Evolutionary conservation across 2,329 filamentous ascomycete genomes (phyloP), one percentile per base, ranked within the genome.

Genomic region (Cercospora sp.): DNA sequence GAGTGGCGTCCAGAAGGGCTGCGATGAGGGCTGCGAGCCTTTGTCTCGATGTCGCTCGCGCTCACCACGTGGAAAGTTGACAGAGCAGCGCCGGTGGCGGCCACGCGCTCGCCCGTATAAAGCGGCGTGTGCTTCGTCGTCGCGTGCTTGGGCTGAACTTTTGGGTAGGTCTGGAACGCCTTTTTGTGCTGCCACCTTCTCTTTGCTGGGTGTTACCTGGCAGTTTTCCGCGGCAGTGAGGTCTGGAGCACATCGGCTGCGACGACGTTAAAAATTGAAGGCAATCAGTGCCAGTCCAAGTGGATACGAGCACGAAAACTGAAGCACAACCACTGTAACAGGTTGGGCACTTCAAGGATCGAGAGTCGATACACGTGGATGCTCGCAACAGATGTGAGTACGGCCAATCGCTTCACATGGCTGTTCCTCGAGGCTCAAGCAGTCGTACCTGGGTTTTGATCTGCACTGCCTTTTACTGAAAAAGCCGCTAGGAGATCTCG

Each of bases 1-100:
- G 13, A 39, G 48, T 26, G 48, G 48, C 48, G 48, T 28, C 12
- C 7, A 13, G 23, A 28, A 53, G 13, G 48, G 20, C 18, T 53
- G 48, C 48, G 20, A 28, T 7, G 48, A 28, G 20, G 16, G 48
- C 48, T 53, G 3, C 13, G 20, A 28, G 48, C 9, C 48, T 53
- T 28, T 53, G 48, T 53, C 48, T 16, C 12, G 48, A 26, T 53
- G 20, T 28, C 12, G 48, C 6, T 23, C 10, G 8, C 48, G 9
- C 9, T 53, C 48, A 53, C 18, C 48, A 53, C 48, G 48, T 53
- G 48, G 48, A 5, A 16, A 53, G 48, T 53, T 53, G 48, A 13
- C 48, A 33, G 55, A 58, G n/a, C n/a, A 58, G 28, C 26, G 18
- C 48, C 26, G 55, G 55, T 58, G 55, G 55, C 55, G 55, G 55